A percentile compares a stretch with the other conserved stretches of the same genome.
Evolutionary conservation across 2,329 filamentous ascomycete species (phyloP).

Genomic region (Alternaria dauci): DNA sequence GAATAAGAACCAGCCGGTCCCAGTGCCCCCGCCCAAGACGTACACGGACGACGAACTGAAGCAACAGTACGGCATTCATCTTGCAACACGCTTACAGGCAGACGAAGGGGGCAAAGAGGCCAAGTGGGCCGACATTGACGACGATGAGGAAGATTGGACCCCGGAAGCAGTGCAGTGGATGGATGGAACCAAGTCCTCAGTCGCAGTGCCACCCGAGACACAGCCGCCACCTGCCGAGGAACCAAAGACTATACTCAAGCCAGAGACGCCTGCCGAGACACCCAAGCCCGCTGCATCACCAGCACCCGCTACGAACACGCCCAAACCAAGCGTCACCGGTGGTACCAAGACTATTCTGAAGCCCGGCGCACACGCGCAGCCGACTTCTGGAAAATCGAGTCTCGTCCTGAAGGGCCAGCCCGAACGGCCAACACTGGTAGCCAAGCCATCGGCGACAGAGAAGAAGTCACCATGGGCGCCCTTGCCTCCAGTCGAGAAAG

Average conservation of each 20-base stretch:
- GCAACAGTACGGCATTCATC: slow-evolving; percentile 85
- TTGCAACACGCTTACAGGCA: slow-evolving; percentile 78
- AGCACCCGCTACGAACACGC: slow-evolving; percentile 36
- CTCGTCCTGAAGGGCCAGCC: slow-evolving; percentile 71
- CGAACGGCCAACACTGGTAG: slow-evolving; percentile 76
- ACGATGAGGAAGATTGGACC: slow-evolving; percentile 87
- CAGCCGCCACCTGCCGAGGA: slow-evolving; percentile 42
- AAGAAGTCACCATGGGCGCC: slow-evolving; percentile 92
- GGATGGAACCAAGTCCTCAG: slow-evolving; percentile 82
- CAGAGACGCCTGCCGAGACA: slow-evolving; percentile 51
- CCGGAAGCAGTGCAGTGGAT: slow-evolving; percentile 88
- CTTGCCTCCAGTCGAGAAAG: slow-evolving; percentile 83
- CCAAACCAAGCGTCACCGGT: slow-evolving; percentile 48
- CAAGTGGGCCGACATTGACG: slow-evolving; percentile 90
- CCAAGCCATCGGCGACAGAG: slow-evolving; percentile 74
- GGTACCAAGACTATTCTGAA: slow-evolving; percentile 60
- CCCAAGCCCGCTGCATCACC: slow-evolving; percentile 32
- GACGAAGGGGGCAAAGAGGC: slow-evolving; percentile 77
- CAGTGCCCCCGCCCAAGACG: slow-evolving; percentile 77
- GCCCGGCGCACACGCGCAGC: slow-evolving; percentile 52
- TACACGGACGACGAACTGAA: slow-evolving; percentile 85
- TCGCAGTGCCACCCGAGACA: slow-evolving; percentile 64
- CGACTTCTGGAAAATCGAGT: slow-evolving; percentile 56
- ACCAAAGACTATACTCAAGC: slow-evolving; percentile 35
- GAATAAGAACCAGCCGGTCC: slow-evolving; percentile 86